Evolutionary conservation across 176 grass and related monocot species (phyloP).

Genomic region (Ensete ventricosum): DNA sequence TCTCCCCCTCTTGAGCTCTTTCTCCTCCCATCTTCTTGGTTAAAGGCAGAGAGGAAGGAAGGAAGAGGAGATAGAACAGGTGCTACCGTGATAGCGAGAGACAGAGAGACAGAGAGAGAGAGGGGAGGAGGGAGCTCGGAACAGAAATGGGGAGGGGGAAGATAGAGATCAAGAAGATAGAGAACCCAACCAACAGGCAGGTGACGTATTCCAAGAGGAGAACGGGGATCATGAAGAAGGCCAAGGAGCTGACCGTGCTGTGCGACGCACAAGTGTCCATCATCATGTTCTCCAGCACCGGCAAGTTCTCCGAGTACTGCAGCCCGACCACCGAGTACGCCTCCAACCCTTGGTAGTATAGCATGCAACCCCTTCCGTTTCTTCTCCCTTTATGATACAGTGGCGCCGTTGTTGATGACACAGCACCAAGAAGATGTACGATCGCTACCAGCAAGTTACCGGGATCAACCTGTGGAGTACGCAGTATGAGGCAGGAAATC

Average conservation of each 20-base stretch:
- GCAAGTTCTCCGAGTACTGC: slow-evolving; percentile 14
- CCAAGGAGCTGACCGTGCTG: slow-evolving; percentile 26
- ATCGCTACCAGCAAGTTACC: slow-evolving; percentile 81
- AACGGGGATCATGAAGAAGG: slow-evolving; percentile 27
- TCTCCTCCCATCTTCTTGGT: not conserved
- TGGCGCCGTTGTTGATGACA: not conserved
- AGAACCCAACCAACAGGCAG: slow-evolving; percentile 7
- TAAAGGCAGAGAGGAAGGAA: not conserved
- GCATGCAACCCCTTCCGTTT: not conserved
- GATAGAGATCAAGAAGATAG: slow-evolving; percentile 24
- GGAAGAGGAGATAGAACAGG: slow-evolving; percentile 1
- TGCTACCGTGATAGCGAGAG: slow-evolving; percentile 10
- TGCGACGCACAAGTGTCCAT: slow-evolving; percentile 29
- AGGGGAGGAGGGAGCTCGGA: slow-evolving; percentile 14
- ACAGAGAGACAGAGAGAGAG: slow-evolving; percentile 16
- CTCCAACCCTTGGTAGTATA: no score
- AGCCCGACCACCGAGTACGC: slow-evolving; percentile 8
- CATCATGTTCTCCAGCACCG: slow-evolving; percentile 25
- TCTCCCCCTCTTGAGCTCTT: not conserved
- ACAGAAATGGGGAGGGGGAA: slow-evolving; percentile 37
- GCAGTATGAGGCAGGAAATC: slow-evolving; percentile 62
- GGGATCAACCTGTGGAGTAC: slow-evolving; percentile 69
- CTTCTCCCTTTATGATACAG: not conserved
- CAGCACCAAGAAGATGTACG: slow-evolving; percentile 80
- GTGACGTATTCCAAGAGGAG: slow-evolving; percentile 31